Conservation (phyloP, 106 monocot genomes). For the Dendrobium catenatum region DNA sequence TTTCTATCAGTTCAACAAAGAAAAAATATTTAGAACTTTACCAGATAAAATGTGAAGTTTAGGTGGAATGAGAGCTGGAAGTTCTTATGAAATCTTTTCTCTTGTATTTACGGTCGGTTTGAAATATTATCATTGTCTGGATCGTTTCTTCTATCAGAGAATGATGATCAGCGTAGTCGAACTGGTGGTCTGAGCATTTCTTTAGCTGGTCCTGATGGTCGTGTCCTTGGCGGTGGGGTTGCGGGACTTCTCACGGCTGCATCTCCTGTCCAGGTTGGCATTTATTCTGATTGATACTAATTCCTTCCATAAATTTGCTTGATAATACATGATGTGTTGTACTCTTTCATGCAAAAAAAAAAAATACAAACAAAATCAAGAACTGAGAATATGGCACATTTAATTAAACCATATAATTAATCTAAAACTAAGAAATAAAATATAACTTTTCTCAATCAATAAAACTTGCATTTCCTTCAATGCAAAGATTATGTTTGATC, state of each 20-base stretch:
- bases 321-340: background rate
- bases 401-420: too few relatives aligned
- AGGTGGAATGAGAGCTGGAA: too few relatives aligned
- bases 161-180: conserved; percentile 69
- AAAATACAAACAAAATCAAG: too few relatives aligned
- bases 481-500: too few relatives aligned
- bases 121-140: conserved; percentile 82
- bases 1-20: background rate
- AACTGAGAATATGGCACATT: too few relatives aligned
- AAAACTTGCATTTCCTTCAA: too few relatives aligned
- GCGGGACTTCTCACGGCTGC: conserved; percentile 77
- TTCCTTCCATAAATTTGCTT: background rate
- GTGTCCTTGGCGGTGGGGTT: conserved; percentile 76
- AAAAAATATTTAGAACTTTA: too few relatives aligned
- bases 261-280: conserved; percentile 65
- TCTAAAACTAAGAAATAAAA: too few relatives aligned
- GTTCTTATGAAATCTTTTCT: background rate
- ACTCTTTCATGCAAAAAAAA: too few relatives aligned
- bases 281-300: background rate
- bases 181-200: conserved; percentile 84
- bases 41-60: too few relatives aligned
- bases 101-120: conserved; percentile 54
- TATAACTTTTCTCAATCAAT: too few relatives aligned
- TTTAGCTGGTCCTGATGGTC: conserved; percentile 73
- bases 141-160: conserved; percentile 71